Percentiles rank a stretch among this genome's conserved stretches.
phyloP scores from a whole-genome alignment of 2,329 filamentous ascomycete genomes.

The Sporothrix dimorphospora region DNA sequence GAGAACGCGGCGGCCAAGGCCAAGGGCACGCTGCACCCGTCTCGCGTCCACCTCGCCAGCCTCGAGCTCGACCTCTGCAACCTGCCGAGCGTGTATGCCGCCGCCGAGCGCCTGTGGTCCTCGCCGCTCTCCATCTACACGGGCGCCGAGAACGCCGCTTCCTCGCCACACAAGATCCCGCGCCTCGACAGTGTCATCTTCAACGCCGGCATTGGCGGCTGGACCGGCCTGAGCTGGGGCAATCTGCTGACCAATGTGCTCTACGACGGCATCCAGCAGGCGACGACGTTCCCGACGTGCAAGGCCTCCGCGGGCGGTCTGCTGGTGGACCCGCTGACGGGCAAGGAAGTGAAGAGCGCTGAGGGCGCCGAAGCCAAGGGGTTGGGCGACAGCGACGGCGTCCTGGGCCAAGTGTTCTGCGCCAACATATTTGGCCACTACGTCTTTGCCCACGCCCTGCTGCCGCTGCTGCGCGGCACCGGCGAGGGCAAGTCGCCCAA shows the following conservation, averaged over 20 bases:
- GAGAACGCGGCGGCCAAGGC: slow-evolving; percentile 43
- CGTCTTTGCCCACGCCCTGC: slow-evolving; percentile 77
- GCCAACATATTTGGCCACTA: slow-evolving; percentile 97
- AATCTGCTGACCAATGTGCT: slow-evolving; percentile 58
- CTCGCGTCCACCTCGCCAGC: slow-evolving; percentile 60
- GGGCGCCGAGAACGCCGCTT: slow-evolving; percentile 35
- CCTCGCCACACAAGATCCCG: slow-evolving; percentile 55
- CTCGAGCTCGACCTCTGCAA: slow-evolving; percentile 64
- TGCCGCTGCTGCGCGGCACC: slow-evolving; percentile 64
- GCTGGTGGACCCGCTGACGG: slow-evolving; percentile 51
- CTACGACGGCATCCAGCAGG: slow-evolving; percentile 63
- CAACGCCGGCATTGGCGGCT: slow-evolving; percentile 89
- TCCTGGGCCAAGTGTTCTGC: slow-evolving; percentile 80
- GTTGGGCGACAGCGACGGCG: slow-evolving; percentile 51
- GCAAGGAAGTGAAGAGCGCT: slow-evolving; percentile 34
- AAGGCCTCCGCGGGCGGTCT: slow-evolving; percentile 64
- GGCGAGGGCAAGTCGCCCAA: slow-evolving; percentile 46
- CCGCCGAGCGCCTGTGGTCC: slow-evolving; percentile 51
- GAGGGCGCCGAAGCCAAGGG: slow-evolving; percentile 49
- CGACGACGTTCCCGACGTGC: slow-evolving; percentile 76
- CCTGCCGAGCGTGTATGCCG: slow-evolving; percentile 53
- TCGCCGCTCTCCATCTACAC: slow-evolving; percentile 51
- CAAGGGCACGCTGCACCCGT: slow-evolving; percentile 55
- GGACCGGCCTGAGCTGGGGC: slow-evolving; percentile 75
- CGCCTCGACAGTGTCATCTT: slow-evolving; percentile 78